phyloP scores from a whole-genome alignment of 2,329 filamentous ascomycete genomes.

The Talaromyces sp. region DNA sequence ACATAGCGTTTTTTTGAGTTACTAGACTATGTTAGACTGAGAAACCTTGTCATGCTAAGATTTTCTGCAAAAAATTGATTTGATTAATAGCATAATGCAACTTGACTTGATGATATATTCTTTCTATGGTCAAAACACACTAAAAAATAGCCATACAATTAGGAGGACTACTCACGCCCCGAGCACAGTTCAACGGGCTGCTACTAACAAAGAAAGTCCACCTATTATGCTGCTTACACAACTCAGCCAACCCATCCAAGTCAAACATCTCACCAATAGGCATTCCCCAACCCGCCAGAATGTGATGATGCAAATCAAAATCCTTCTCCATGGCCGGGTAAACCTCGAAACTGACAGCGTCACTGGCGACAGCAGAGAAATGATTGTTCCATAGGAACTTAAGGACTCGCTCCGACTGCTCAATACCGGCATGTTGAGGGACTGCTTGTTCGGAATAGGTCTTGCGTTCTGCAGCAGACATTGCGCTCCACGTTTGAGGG shows the following conservation, averaged over 20 bases:
- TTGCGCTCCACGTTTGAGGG: conserved; percentile 32
- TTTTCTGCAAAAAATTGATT: not conserved
- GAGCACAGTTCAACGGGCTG: conserved; percentile 38
- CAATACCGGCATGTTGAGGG: conserved; percentile 36
- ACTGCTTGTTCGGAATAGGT: conserved; percentile 30
- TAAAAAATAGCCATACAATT: conserved; percentile 45
- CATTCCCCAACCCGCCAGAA: conserved; percentile 37
- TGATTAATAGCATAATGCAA: not conserved
- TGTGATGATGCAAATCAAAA: conserved; percentile 36
- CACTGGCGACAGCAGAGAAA: conserved; percentile 58
- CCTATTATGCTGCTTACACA: conserved; percentile 31
- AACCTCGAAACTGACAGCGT: conserved; percentile 57
- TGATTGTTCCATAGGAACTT: conserved; percentile 59
- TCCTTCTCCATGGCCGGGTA: conserved; percentile 38
- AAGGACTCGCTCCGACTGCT: conserved; percentile 43
- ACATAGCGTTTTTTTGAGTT: not conserved
- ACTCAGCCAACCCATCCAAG: conserved; percentile 34
- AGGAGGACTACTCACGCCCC: conserved; percentile 41
- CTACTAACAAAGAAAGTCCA: conserved; percentile 41
- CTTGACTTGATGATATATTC: not conserved
- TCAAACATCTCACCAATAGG: conserved; percentile 43
- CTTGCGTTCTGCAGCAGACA: conserved; percentile 28
- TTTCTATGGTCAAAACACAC: not conserved
- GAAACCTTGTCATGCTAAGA: not conserved
- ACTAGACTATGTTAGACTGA: not conserved